Conservation (phyloP, 2,329 filamentous ascomycete species). For the Claviceps sorghi region DNA sequence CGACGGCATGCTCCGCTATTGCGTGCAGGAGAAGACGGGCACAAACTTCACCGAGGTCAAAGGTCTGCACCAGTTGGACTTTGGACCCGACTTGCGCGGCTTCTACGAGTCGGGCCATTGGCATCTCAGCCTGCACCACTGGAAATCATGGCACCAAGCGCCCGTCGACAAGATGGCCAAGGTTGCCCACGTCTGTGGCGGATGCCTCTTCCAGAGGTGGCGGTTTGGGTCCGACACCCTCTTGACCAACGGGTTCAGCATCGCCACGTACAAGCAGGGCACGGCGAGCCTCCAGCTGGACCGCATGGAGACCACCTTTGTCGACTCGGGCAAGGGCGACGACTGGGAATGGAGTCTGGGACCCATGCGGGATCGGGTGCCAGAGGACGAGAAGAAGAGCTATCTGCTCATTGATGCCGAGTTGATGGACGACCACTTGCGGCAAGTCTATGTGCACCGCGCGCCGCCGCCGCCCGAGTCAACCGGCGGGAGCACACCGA, state of each 20-base stretch:
- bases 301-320: conserved; percentile 37
- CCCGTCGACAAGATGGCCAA: conserved; percentile 16
- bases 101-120: conserved; percentile 43
- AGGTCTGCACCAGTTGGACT: conserved; percentile 42
- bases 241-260: conserved; percentile 45
- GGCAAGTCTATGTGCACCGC: conserved; percentile 40
- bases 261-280: conserved; percentile 31
- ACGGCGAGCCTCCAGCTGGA: conserved; percentile 26
- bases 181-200: conserved; percentile 31
- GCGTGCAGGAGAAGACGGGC: conserved; percentile 38
- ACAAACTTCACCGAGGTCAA: conserved; percentile 40
- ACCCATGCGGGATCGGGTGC: conserved; percentile 27
- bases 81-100: conserved; percentile 38
- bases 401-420: conserved; percentile 33
- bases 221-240: conserved; percentile 31
- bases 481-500: conserved; percentile 4
- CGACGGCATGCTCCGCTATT: conserved; percentile 42
- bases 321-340: conserved; percentile 20
- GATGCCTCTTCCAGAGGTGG: conserved; percentile 44
- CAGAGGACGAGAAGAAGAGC: conserved; percentile 32
- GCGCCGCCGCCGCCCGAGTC: conserved; percentile 10
- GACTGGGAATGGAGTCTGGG: conserved; percentile 40
- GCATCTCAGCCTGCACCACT: conserved; percentile 47
- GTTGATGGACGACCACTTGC: conserved; percentile 27
- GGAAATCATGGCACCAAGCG: conserved; percentile 44